Percentiles rank a stretch among this genome's conserved stretches.
Evolutionary conservation across 1,139 yeast species (phyloP).

Genomic region (Arxiozyma slooffiae): DNA sequence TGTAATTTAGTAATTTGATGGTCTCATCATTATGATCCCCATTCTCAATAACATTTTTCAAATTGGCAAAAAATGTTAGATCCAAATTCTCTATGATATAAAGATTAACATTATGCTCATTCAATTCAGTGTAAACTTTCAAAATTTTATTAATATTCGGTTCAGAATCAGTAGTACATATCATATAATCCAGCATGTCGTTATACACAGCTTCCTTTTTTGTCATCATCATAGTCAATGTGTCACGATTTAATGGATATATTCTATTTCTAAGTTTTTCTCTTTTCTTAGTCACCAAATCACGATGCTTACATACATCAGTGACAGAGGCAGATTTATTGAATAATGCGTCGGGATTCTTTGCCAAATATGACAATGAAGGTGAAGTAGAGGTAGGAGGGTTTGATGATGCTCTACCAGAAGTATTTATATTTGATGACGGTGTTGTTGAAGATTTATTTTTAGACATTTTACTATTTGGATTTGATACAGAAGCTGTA

Average conservation of each 20-base stretch:
- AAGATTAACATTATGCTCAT: conserved; percentile 21
- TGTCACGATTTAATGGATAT: conserved; percentile 22
- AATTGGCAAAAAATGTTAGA: conserved; percentile 25
- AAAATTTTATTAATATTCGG: conserved; percentile 25
- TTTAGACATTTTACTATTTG: neutral
- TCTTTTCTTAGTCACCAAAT: neutral
- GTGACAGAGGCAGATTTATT: neutral
- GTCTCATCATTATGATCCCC: conserved; percentile 19
- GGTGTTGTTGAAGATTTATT: neutral
- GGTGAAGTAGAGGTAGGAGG: neutral
- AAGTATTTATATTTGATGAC: neutral
- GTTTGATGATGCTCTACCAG: neutral
- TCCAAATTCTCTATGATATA: conserved; percentile 26
- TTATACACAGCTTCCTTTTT: conserved; percentile 15
- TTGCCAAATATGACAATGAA: neutral
- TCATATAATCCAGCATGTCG: conserved; percentile 7
- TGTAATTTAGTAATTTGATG: conserved; percentile 25
- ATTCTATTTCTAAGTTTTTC: conserved; percentile 10
- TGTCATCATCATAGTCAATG: conserved; percentile 18
- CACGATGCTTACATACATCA: neutral
- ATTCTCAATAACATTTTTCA: conserved; percentile 10
- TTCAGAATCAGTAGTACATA: conserved; percentile 8
- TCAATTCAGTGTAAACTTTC: conserved; percentile 26
- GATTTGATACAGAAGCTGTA: neutral
- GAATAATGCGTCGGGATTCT: neutral